Percentiles rank a stretch among this genome's conserved stretches.
phyloP scores from a whole-genome alignment of 257 asterid genomes.

The Solanum lycopersicoides region DNA sequence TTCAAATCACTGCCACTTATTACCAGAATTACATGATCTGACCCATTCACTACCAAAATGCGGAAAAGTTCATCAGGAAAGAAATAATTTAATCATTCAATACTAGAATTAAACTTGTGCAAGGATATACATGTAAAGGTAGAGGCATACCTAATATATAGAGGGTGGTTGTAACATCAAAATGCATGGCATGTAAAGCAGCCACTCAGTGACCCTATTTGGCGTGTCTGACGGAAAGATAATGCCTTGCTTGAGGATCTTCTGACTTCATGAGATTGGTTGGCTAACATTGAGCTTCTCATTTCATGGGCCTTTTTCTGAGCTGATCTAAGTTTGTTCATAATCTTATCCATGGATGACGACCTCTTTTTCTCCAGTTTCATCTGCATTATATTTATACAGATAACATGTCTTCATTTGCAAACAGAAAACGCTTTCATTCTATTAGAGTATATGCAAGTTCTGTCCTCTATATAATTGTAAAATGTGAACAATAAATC shows the following conservation, averaged over 20 bases:
- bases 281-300: conserved; percentile 53
- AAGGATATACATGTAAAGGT: neutral
- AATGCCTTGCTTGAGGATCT: conserved; percentile 40
- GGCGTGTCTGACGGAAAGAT: conserved; percentile 54
- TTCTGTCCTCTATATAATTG: neutral
- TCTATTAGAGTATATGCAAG: neutral
- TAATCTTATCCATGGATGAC: conserved; percentile 84
- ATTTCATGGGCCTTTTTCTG: conserved; percentile 85
- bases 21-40: neutral
- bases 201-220: conserved; percentile 67
- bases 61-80: neutral
- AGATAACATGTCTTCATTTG: neutral
- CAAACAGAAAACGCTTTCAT: neutral
- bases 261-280: conserved; percentile 30
- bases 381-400: conserved; percentile 40
- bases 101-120: neutral
- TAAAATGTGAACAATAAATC: neutral
- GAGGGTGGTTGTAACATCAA: conserved; percentile 15
- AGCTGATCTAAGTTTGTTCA: conserved; percentile 76
- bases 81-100: neutral
- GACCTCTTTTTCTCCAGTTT: conserved; percentile 94
- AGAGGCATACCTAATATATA: conserved; percentile 22
- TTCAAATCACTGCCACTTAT: neutral
- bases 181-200: conserved; percentile 91
- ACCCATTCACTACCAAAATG: neutral